Evolutionary conservation across 768 basidiomycete species (phyloP), one percentile per base, ranked within the genome.

Genomic region (Mycena vitilis): DNA sequence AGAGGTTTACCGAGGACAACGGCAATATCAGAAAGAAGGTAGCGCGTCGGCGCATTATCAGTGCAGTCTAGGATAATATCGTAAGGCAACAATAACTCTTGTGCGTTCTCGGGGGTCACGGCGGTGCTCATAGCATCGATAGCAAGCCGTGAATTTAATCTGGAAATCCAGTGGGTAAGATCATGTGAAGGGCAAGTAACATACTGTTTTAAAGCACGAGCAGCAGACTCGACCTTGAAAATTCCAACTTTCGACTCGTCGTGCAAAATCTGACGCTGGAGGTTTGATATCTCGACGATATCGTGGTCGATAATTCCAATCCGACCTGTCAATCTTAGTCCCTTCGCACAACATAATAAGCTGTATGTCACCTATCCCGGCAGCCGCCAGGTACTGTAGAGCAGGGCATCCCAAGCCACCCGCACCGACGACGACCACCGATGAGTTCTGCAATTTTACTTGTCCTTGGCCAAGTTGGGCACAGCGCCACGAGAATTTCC

Each of bases 391-490:
- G 78, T 99, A 98, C 75, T 98, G 95, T 53, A 99, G 83, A 47
- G 94, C 95, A 54, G 98, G 96, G 78, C 98, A 99, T 13, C 98
- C 98, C 15, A 99, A 85, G 11, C 98, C 98, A 0, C 98, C 98
- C 18, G 96, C 98, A 34, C 98, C 98, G 5, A 98, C 88, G 5
- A 99, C 95, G 18, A 90, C 89, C 2, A 96, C 90, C 3, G 90
- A 89, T 0, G 95, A 88, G 10, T 82, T 74, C 66, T 89, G 89
- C 12, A 99, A 82, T 77, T 91, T 95, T 48, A 95, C 78, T 78
- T 99, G 97, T 22, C 93, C 97, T 96, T 73, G 20, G 55, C 40
- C 58, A 25, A 9, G 45, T 69, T 73, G 38, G 36, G 15, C 45
- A 57, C 13, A 34, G 22, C 5, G 8, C 30, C 22, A 13, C 45